These are phyloP conservation scores for Nicotiana attenuata DNA, from an alignment of 257 asterid species.

Conservation along the genomic window DNA sequence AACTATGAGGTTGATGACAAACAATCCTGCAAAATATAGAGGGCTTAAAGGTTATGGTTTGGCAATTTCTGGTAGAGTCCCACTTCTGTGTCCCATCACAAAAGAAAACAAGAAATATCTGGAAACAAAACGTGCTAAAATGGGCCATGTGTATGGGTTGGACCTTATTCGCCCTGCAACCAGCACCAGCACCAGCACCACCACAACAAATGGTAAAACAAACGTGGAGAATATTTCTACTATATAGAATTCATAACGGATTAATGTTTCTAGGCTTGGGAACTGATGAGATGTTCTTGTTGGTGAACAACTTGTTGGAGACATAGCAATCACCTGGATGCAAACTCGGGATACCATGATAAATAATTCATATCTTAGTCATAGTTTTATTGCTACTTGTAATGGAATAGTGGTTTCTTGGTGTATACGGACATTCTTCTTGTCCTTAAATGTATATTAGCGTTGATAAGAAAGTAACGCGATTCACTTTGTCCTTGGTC, in stretches of 20 bases:
- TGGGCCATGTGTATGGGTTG: conserved; percentile 88
- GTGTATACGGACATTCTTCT: neutral
- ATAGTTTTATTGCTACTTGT: neutral
- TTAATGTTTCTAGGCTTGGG: neutral
- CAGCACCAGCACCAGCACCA: conserved; percentile 25
- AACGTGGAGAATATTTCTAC: conserved; percentile 14
- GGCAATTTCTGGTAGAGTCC: conserved; percentile 78
- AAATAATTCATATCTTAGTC: neutral
- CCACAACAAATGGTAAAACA: conserved; percentile 31
- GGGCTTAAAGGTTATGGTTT: conserved; percentile 95
- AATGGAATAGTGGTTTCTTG: neutral
- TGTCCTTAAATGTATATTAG: neutral
- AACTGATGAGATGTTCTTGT: neutral
- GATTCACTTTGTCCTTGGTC: neutral
- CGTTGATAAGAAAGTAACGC: neutral
- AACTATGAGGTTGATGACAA: conserved; percentile 96
- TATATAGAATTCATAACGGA: conserved; percentile 20
- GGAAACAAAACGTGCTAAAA: conserved; percentile 85
- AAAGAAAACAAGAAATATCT: conserved; percentile 80
- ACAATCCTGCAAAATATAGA: conserved; percentile 87
- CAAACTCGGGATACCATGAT: neutral
- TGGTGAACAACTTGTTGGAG: neutral
- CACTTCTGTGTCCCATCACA: conserved; percentile 70
- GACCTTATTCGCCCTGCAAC: conserved; percentile 50
- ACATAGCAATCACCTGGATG: neutral